These are phyloP conservation scores for Leccinum arenicola DNA, from an alignment of 768 basidiomycete species.

Conservation along the genomic window DNA sequence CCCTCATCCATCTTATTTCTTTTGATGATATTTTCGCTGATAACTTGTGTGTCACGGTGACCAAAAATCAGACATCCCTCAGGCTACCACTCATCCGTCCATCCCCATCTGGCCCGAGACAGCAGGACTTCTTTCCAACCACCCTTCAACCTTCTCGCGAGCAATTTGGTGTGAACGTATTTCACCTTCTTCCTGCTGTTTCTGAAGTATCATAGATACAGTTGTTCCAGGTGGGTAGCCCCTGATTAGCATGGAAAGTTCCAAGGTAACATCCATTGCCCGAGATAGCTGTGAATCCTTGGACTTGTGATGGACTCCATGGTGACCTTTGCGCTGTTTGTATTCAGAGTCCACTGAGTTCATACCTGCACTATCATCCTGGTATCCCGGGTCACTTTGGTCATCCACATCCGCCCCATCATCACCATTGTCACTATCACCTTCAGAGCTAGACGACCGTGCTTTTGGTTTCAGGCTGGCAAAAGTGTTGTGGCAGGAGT, in stretches of 20 bases:
- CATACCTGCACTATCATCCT: background rate
- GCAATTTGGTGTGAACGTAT: background rate
- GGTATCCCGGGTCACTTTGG: background rate
- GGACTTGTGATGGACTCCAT: background rate
- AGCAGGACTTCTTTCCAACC: background rate
- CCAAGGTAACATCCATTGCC: slow-evolving; percentile 67
- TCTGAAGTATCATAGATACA: background rate
- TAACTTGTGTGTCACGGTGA: background rate
- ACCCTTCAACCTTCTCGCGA: background rate
- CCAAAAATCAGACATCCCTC: no score
- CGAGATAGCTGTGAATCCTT: background rate
- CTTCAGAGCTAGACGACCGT: background rate
- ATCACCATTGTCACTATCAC: no score
- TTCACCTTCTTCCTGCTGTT: background rate
- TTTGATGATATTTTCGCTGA: slow-evolving; percentile 7
- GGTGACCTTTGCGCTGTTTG: background rate
- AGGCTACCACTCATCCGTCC: no score
- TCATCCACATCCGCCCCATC: background rate
- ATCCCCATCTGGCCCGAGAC: no score
- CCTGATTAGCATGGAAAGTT: slow-evolving; percentile 98
- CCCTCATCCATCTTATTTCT: slow-evolving; percentile 6
- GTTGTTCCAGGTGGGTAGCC: slow-evolving; percentile 79
- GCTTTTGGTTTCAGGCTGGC: background rate
- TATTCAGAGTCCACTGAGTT: no score
- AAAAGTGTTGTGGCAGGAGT: background rate